Evolutionary conservation across 305 asterid species (phyloP), one percentile per base, ranked within the genome.

Genomic region (Fraxinus albicans): DNA sequence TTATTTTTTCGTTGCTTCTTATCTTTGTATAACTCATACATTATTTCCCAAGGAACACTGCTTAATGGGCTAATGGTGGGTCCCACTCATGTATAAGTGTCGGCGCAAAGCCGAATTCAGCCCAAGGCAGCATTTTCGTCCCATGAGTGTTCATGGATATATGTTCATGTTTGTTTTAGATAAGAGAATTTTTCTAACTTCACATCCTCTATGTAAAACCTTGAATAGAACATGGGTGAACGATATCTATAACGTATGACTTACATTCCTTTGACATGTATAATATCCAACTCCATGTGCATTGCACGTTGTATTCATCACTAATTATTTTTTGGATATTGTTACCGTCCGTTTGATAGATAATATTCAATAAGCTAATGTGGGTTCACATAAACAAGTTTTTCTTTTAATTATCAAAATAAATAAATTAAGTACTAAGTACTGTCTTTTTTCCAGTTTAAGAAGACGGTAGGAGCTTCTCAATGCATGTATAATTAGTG

Each of bases 1-100:
- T 34, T 10, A 17, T 50, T 53, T 21, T 25, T 60, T n/a, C 6
- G 34, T 50, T 13, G 33, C 34, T 19, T 70, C 9, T 76, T 36
- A 25, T 73, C 50, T 75, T 75, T 55, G 17, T 19, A 81, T 47
- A 44, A 42, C 60, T 35, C 31, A 3, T 77, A 31, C 44, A 72
- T 15, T 44, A 44, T 78, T 34, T 67, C 77, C 72, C 76, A 44
- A 31, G 65, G 70, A 81, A 35, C 65, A 74, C 23, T 75, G 44
- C 29, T 23, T 25, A 76, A 9, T 29, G 42, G 67, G 35, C 9
- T 42, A 21, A 31, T 70, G 76, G 38, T 33, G 15, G 9, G 76
- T 15, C 40, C 42, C 19, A 33, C 40, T 6, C 75, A 27, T 29
- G 6, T 31, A 67, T 31, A 29, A 70, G 25, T 31, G 38, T 70